phyloP scores from a whole-genome alignment of 192 early-diverging fungal genomes.

The Dissophora globulifera region DNA sequence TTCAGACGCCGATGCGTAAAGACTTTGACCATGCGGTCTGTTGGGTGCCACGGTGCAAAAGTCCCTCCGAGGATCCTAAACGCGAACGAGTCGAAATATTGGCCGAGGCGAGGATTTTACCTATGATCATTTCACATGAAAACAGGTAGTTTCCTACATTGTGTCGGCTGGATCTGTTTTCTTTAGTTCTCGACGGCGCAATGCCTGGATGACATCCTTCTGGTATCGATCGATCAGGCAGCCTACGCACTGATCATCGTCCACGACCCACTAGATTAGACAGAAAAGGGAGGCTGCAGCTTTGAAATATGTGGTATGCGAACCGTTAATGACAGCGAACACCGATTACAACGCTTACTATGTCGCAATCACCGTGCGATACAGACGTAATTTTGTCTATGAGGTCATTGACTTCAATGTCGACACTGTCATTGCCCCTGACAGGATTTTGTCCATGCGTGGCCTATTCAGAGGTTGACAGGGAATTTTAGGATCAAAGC shows the following conservation, averaged over 20 bases:
- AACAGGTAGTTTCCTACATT: slow-evolving; percentile 2
- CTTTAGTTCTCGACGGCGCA: slow-evolving; percentile 9
- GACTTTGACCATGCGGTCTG: slow-evolving; percentile 5
- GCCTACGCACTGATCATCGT: slow-evolving; percentile 4
- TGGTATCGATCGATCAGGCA: slow-evolving; percentile 9
- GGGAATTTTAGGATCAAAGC: background rate
- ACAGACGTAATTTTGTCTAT: background rate
- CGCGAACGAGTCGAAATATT: background rate
- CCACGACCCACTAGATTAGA: slow-evolving; percentile 4
- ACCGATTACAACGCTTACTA: background rate
- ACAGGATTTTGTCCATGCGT: background rate
- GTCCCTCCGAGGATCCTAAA: slow-evolving; percentile 14
- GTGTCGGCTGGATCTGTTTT: slow-evolving; percentile 3
- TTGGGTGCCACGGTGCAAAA: slow-evolving; percentile 14
- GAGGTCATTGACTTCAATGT: background rate
- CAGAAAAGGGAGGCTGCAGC: background rate
- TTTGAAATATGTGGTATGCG: background rate
- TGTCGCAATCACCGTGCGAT: slow-evolving; percentile 1
- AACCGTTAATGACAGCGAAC: background rate
- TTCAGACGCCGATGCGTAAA: background rate
- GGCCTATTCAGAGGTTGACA: background rate
- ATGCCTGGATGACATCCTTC: slow-evolving; percentile 5
- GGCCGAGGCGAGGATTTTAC: background rate
- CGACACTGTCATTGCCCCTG: background rate
- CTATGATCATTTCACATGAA: slow-evolving; percentile 1